Base-by-base conservation (phyloP, 148 eudicot genomes). In the Linanthus parryae region DNA sequence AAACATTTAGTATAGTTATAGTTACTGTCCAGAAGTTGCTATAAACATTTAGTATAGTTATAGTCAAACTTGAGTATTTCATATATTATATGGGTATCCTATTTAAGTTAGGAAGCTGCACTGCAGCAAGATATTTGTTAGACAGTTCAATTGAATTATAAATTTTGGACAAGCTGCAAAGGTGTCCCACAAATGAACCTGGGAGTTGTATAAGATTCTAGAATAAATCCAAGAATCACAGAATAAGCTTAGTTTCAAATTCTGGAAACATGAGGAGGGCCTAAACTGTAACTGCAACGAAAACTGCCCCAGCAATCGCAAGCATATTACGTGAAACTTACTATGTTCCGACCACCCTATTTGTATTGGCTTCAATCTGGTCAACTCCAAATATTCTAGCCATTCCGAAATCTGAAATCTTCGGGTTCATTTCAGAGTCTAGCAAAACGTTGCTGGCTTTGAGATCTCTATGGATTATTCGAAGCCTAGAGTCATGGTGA, bases 271-370 rank as follows among this genome's bases (percentile, higher is more conserved):
- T n/a, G n/a, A n/a, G n/a, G n/a, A n/a, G n/a, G n/a, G n/a, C n/a
- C n/a, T n/a, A n/a, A n/a, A n/a, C n/a, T n/a, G n/a, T n/a, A n/a
- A n/a, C n/a, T n/a, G n/a, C n/a, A n/a, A n/a, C n/a, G n/a, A n/a
- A n/a, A n/a, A n/a, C n/a, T n/a, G n/a, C n/a, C n/a, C n/a, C n/a
- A n/a, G n/a, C n/a, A n/a, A n/a, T n/a, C n/a, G n/a, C n/a, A n/a
- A n/a, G n/a, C n/a, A n/a, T n/a, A n/a, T n/a, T n/a, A n/a, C n/a
- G n/a, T n/a, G n/a, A n/a, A n/a, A 48, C 52, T 48, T 48, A 48
- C 52, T 48, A 48, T 48, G 52, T 48, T 27, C 52, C 52, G n/a
- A 48, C 52, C 14, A 48, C 52, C 16, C 52, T 48, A 48, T 48
- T 48, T 5, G 52, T 48, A 21, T 48, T 48, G 26, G 52, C 52